Base-by-base conservation (phyloP, 2,329 filamentous ascomycete species). In the Tetracladium maxilliforme region DNA sequence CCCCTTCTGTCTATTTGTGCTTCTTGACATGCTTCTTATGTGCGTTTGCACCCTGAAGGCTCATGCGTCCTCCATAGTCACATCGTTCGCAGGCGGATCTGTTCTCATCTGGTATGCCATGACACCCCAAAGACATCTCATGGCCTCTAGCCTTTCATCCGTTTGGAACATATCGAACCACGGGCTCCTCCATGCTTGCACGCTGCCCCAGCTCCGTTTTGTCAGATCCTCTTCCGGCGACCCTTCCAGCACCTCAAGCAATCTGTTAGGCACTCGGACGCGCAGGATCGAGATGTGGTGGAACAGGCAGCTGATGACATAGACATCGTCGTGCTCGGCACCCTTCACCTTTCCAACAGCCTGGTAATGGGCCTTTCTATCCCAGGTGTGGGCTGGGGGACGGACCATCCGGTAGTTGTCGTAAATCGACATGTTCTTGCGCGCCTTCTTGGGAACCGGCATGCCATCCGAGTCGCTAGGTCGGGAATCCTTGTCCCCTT, bases 391-490 rank as follows among this genome's bases (percentile, higher is more conserved):
- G 7, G 61, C 47, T 0, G 70, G 70, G 7, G 62, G 64, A 3
- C 65, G 56, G 22, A 75, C 53, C 56, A 68, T 71, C 29, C 70
- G 61, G 45, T 75, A 75, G 36, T 58, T 65, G 40, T 75, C 70
- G 40, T 74, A 75, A 23, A 72, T 57, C 32, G 56, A 59, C 42
- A 66, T 47, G 25, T 56, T 66, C 43, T 64, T 69, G 30, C 64
- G 59, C 19, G 58, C 45, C 32, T 59, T 66, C 3, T 29, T 29
- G 4, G 21, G 18, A 6, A 12, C 18, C 10, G 2, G 30, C 14
- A 34, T 35, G 21, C 18, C 21, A 12, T 29, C 8, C 18, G 18
- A 19, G 18, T 19, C 11, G 18, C 8, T 12, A 9, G 12, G 8
- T 12, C 9, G 21, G 21, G 9, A 8, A 16, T 24, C 23, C 12